phyloP scores from a whole-genome alignment of 2,329 filamentous ascomycete species.

The Neodidymelliopsis sp. region DNA sequence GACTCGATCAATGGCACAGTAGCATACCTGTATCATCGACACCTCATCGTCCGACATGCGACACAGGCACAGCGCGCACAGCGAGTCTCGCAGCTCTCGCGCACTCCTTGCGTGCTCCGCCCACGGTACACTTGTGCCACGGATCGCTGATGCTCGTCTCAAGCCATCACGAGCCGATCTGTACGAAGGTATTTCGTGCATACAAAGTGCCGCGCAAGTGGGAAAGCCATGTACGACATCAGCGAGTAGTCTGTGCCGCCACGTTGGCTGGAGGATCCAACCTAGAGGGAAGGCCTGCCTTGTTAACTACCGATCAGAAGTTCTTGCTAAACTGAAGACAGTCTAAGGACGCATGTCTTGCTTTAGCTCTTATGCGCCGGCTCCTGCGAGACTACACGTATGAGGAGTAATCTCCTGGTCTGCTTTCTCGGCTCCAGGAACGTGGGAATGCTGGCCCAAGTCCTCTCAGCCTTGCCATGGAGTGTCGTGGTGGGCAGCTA shows the following conservation, averaged over 20 bases:
- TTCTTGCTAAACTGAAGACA: conserved; percentile 11
- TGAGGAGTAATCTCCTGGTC: conserved; percentile 12
- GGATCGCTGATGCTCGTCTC: conserved; percentile 22
- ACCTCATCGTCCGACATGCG: conserved; percentile 10
- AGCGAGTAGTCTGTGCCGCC: conserved; percentile 32
- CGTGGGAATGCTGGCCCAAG: conserved; percentile 4
- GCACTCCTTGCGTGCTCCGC: conserved; percentile 16
- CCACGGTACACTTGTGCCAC: conserved; percentile 20
- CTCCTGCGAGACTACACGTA: conserved; percentile 16
- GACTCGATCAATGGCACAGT: conserved; percentile 11
- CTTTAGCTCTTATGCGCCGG: conserved; percentile 16
- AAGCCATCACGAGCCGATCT: conserved; percentile 15
- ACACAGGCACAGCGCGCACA: conserved; percentile 17
- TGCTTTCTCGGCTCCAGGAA: conserved; percentile 11
- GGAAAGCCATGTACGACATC: conserved; percentile 27
- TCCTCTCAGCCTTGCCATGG: conserved; percentile 23
- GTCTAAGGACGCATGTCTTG: conserved; percentile 11
- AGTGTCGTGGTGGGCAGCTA: conserved; percentile 2
- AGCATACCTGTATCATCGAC: conserved; percentile 11
- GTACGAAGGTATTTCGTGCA: conserved; percentile 31
- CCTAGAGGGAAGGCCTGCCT: conserved; percentile 13
- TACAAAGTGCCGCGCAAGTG: conserved; percentile 29
- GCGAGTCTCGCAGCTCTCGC: conserved; percentile 9
- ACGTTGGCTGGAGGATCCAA: conserved; percentile 34
- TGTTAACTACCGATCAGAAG: conserved; percentile 10